Evolutionary conservation across 345 rosid species (phyloP).

Genomic region (Citrus mangshanensis): DNA sequence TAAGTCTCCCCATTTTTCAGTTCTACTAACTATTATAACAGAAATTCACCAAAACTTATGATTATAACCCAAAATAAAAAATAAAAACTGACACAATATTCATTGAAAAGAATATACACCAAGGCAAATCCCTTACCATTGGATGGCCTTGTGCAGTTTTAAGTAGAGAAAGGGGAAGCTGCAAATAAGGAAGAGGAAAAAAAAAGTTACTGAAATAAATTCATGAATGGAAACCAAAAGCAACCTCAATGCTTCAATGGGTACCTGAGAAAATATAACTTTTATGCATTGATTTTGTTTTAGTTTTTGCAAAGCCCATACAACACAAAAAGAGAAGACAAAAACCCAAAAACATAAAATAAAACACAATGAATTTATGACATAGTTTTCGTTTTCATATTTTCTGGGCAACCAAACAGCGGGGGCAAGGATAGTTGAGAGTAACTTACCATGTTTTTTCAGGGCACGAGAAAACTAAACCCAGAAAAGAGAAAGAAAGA

Average conservation of each 20-base stretch:
- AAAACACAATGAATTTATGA: neutral
- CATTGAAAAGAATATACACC: neutral
- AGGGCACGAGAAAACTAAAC: neutral
- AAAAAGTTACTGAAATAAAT: neutral
- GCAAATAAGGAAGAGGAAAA: slow-evolving; percentile 8
- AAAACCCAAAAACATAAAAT: too few relatives aligned
- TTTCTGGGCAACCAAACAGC: neutral
- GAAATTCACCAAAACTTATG: slow-evolving; percentile 23
- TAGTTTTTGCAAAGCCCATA: too few relatives aligned
- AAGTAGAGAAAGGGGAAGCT: slow-evolving; percentile 80
- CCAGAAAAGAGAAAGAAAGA: neutral
- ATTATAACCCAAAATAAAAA: neutral
- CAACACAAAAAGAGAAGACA: neutral
- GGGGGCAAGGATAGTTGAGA: neutral
- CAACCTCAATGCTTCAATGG: neutral
- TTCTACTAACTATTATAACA: slow-evolving; percentile 72
- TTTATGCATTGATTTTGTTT: neutral
- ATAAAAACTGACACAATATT: neutral
- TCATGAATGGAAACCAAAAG: neutral
- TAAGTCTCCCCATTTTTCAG: slow-evolving; percentile 97
- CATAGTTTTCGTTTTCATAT: neutral
- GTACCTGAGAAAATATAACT: neutral
- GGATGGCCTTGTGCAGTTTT: slow-evolving; percentile 90
- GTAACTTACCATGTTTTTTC: slow-evolving; percentile 2
- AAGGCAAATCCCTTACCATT: slow-evolving; percentile 41